phyloP scores from a whole-genome alignment of 768 basidiomycete genomes.

The Hysterangium stoloniferum region DNA sequence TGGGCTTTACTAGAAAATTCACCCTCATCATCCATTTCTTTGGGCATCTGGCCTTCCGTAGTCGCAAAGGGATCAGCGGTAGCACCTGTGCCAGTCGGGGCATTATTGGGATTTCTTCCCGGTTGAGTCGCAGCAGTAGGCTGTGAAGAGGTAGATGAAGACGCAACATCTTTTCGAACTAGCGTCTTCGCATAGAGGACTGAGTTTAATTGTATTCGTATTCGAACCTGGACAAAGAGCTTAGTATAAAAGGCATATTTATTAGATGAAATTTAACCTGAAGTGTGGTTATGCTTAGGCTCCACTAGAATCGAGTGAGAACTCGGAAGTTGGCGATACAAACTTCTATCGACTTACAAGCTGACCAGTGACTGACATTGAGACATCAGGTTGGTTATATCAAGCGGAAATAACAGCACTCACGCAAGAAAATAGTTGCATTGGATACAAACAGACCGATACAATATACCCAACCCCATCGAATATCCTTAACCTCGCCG shows the following conservation, averaged over 20 bases:
- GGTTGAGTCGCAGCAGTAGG: constrained; percentile 30
- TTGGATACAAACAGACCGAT: constrained; percentile 42
- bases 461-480: constrained; percentile 72
- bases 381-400: neutral
- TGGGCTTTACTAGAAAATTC: constrained; percentile 55
- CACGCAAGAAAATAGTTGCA: constrained; percentile 35
- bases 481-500: constrained; percentile 36
- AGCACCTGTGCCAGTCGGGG: neutral
- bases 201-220: constrained; percentile 76
- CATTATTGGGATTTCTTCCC: neutral
- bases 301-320: neutral
- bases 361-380: constrained; percentile 50
- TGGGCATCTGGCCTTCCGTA: constrained; percentile 44
- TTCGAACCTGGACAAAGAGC: constrained; percentile 58
- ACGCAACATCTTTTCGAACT: constrained; percentile 76
- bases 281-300: constrained; percentile 5
- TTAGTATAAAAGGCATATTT: constrained; percentile 36
- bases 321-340: neutral
- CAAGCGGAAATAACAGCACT: constrained; percentile 15
- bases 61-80: neutral
- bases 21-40: constrained; percentile 43
- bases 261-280: neutral
- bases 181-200: constrained; percentile 80
- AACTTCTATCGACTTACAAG: constrained; percentile 30
- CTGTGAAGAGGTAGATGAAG: constrained; percentile 21